These are phyloP conservation scores for Brassica hybrid DNA, from an alignment of 441 rosid genomes.

Conservation along the genomic window DNA sequence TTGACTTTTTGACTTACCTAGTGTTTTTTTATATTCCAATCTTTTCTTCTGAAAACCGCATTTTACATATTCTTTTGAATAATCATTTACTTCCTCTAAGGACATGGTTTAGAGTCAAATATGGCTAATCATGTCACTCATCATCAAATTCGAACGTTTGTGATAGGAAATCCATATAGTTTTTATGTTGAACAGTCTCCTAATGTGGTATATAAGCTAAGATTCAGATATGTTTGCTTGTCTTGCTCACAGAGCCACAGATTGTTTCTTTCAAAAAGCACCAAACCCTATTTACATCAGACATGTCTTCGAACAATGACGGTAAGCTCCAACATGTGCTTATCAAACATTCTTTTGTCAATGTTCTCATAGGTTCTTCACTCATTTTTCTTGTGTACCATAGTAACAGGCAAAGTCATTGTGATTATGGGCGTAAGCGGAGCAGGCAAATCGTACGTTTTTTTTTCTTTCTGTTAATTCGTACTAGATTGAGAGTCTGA, in stretches of 20 bases:
- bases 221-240: background rate
- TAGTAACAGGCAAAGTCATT: background rate
- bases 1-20: too few relatives aligned
- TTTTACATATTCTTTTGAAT: background rate
- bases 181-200: too few relatives aligned
- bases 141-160: background rate
- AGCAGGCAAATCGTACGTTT: background rate
- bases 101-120: background rate
- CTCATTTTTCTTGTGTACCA: background rate
- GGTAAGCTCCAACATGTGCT: background rate
- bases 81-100: background rate
- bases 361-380: background rate
- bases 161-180: background rate
- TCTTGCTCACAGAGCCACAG: background rate
- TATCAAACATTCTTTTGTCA: background rate
- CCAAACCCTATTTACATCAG: background rate
- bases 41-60: background rate
- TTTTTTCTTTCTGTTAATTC: background rate
- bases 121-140: background rate
- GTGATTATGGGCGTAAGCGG: constrained; percentile 1
- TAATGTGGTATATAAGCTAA: background rate
- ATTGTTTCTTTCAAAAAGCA: background rate
- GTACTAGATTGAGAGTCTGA: background rate
- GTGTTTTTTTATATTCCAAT: too few relatives aligned
- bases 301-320: background rate